Percentiles rank a stretch among this genome's conserved stretches.
These are phyloP conservation scores for Aspergillus japonicus DNA, from an alignment of 2,329 filamentous ascomycete species.

Conservation along the genomic window DNA sequence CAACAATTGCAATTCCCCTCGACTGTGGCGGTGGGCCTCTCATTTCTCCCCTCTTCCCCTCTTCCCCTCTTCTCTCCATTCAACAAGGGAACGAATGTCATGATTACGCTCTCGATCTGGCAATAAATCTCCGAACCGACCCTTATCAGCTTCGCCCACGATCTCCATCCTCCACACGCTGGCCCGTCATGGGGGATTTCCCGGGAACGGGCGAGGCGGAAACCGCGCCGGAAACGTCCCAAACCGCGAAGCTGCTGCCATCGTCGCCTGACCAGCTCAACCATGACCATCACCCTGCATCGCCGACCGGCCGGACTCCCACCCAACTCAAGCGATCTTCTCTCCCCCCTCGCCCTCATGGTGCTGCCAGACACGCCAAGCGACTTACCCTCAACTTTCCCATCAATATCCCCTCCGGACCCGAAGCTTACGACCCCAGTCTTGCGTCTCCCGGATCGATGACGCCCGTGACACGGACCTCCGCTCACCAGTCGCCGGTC, in stretches of 20 bases:
- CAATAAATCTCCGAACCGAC: conserved; percentile 1
- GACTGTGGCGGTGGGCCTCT: background rate
- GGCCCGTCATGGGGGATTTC: conserved; percentile 35
- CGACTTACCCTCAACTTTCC: conserved; percentile 50
- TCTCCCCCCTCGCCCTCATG: conserved; percentile 34
- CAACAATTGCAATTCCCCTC: background rate
- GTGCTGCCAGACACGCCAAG: conserved; percentile 43
- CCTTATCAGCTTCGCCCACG: background rate
- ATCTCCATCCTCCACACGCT: conserved; percentile 22
- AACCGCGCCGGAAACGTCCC: conserved; percentile 32
- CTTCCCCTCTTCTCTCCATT: background rate
- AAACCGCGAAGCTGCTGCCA: conserved; percentile 13
- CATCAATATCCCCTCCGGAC: conserved; percentile 38
- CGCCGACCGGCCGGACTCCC: background rate
- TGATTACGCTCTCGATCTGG: conserved; percentile 11
- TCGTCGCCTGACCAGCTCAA: conserved; percentile 5
- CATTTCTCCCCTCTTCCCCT: background rate
- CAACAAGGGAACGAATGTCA: conserved; percentile 11
- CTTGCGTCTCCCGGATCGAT: conserved; percentile 32
- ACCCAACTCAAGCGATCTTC: conserved; percentile 33
- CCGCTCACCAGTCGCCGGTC: conserved; percentile 32
- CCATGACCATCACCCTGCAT: background rate
- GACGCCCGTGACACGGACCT: conserved; percentile 34
- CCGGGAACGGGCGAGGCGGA: conserved; percentile 31
- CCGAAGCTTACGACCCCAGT: conserved; percentile 23